Evolutionary conservation across 2,329 filamentous ascomycete species (phyloP).

Genomic region (Xylariaceae sp.): DNA sequence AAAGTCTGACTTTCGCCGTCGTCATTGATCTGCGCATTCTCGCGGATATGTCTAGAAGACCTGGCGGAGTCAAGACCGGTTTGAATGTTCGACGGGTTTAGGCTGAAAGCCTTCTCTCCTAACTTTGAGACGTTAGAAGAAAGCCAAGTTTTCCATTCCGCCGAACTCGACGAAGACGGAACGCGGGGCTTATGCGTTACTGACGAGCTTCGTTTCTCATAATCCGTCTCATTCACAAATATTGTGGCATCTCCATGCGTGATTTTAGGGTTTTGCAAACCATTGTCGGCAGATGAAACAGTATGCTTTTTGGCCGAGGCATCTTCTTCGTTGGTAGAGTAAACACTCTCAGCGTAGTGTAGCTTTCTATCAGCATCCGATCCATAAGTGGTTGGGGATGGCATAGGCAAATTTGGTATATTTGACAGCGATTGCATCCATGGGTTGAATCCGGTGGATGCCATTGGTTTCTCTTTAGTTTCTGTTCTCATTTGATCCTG

Average conservation of each 20-base stretch:
- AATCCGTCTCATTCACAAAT: constrained; percentile 32
- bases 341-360: constrained; percentile 45
- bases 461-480: constrained; percentile 24
- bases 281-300: constrained; percentile 11
- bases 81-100: constrained; percentile 12
- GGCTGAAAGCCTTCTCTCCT: constrained; percentile 30
- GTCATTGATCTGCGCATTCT: constrained; percentile 44
- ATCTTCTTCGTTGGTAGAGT: constrained; percentile 36
- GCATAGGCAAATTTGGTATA: constrained; percentile 37
- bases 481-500: constrained; percentile 41
- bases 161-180: constrained; percentile 33
- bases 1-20: constrained; percentile 28
- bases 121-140: constrained; percentile 47
- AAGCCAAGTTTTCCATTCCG: constrained; percentile 51
- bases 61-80: constrained; percentile 20
- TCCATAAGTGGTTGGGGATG: constrained; percentile 36
- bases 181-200: constrained; percentile 26
- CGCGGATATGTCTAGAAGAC: constrained; percentile 40
- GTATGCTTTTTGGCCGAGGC: constrained; percentile 9
- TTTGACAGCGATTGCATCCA: constrained; percentile 40
- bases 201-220: constrained; percentile 23
- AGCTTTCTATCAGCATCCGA: constrained; percentile 37
- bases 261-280: constrained; percentile 18
- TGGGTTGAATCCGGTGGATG: constrained; percentile 31
- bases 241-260: constrained; percentile 32